Evolutionary conservation across 2,329 filamentous ascomycete species (phyloP), one percentile per base, ranked within the genome.

Genomic region (Tolypocladium nubicola): DNA sequence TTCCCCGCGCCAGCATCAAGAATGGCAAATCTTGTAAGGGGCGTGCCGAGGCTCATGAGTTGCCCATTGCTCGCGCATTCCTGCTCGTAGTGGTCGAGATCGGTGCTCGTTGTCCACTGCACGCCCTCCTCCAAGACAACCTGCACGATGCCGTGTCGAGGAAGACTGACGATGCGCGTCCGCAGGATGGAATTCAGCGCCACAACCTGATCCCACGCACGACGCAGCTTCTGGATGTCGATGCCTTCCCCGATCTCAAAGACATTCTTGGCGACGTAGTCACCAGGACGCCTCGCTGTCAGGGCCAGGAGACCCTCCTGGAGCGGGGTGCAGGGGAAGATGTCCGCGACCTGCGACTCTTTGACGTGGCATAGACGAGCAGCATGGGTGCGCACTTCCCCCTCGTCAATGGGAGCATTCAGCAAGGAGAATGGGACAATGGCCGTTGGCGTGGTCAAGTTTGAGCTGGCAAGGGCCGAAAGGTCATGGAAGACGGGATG

Each of bases 321-420:
- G 13, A 65, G 56, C 1, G 64, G 58, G 13, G 64, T 63, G 45
- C 62, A 62, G 5, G 63, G 64, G n/a, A 61, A 58, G 4, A 62
- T 53, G 30, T 66, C 64, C 19, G 61, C 52, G 13, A 66, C 54
- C 11, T 53, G 49, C 7, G 54, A 38, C 6, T 57, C 53, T 4
- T 39, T 23, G 10, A 64, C 55, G 4, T 52, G 56, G 30, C 64
- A 66, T 10, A 60, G 49, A 6, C 43, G 45, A 7, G 60, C 58
- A 1, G 57, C 59, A 13, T 57, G 41, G 4, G 52, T 33, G 33
- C 59, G 43, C 5, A 54, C 52, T 19, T 59, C 52, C 19, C 26
- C 21, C 19, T 52, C 53, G 8, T 54, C 55, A n/a, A 57, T 11
- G 19, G 54, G 43, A 2, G 50, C 37, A 16, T 30, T 52, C 16